A percentile compares a stretch with the other conserved stretches of the same genome.
phyloP scores from a whole-genome alignment of 2,329 filamentous ascomycete genomes.

The Anisogramma anomala region DNA sequence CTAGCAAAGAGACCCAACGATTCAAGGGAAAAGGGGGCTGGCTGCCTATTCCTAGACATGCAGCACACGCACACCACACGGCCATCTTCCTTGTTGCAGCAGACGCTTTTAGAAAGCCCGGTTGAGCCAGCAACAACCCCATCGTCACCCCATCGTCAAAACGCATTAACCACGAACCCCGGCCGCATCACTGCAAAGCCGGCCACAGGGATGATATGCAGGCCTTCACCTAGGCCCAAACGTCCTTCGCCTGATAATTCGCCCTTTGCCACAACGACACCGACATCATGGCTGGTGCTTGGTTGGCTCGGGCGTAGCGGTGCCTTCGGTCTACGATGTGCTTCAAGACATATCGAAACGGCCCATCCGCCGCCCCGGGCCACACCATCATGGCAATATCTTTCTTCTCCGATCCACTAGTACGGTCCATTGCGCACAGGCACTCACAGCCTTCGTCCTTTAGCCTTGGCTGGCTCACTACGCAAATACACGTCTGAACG shows the following conservation, averaged over 20 bases:
- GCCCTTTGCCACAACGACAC: neutral
- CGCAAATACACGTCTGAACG: neutral
- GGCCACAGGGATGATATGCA: neutral
- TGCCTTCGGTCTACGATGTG: too few relatives aligned
- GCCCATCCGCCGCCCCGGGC: neutral
- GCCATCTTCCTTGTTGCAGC: neutral
- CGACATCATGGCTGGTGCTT: neutral
- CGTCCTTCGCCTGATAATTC: neutral
- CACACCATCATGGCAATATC: neutral
- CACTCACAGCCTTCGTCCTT: neutral
- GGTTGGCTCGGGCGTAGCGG: neutral
- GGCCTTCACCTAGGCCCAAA: neutral
- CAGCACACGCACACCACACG: neutral
- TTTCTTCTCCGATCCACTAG: neutral
- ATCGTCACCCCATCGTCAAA: neutral
- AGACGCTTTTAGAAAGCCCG: too few relatives aligned
- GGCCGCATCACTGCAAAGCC: neutral
- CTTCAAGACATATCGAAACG: neutral
- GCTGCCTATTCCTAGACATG: neutral
- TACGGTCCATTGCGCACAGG: neutral
- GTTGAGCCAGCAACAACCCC: too few relatives aligned
- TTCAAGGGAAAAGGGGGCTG: neutral
- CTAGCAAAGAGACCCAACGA: neutral
- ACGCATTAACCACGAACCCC: neutral
- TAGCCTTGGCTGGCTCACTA: neutral